Percentiles rank a stretch among this genome's conserved stretches.
Conservation (phyloP, 306 rosid genomes). For the Lathyrus aphaca region DNA sequence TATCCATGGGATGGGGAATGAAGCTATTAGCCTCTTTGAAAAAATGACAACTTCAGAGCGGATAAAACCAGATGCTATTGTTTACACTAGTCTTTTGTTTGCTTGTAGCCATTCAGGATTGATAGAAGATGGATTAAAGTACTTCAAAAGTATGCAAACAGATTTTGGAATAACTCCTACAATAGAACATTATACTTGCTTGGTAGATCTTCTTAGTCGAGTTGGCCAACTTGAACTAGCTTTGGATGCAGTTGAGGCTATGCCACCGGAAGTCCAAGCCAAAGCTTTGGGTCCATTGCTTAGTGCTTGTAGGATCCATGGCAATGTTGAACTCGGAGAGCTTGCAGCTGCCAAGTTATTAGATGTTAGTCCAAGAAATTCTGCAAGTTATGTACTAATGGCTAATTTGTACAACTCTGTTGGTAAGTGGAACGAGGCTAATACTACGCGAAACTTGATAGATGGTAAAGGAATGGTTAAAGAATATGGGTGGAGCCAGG, state of each 20-base stretch:
- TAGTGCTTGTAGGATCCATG: conserved; percentile 66
- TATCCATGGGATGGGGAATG: conserved; percentile 65
- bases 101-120: conserved; percentile 79
- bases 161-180: conserved; percentile 59
- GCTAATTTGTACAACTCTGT: conserved; percentile 64
- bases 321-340: conserved; percentile 18
- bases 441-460: conserved; percentile 51
- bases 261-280: conserved; percentile 57
- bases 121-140: conserved; percentile 43
- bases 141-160: conserved; percentile 62
- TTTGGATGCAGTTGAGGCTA: conserved; percentile 54
- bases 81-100: conserved; percentile 58
- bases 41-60: conserved; percentile 25
- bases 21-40: conserved; percentile 48
- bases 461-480: conserved; percentile 56
- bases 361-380: conserved; percentile 38
- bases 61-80: conserved; percentile 57
- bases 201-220: conserved; percentile 70
- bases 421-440: conserved; percentile 74
- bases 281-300: conserved; percentile 67
- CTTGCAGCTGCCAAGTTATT: conserved; percentile 47
- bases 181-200: conserved; percentile 63
- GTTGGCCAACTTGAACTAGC: conserved; percentile 64
- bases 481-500: conserved; percentile 39
- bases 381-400: conserved; percentile 58